Evolutionary conservation across 1,284 basidiomycete species (phyloP).

Genomic region (Cutaneotrichosporon daszewskae): DNA sequence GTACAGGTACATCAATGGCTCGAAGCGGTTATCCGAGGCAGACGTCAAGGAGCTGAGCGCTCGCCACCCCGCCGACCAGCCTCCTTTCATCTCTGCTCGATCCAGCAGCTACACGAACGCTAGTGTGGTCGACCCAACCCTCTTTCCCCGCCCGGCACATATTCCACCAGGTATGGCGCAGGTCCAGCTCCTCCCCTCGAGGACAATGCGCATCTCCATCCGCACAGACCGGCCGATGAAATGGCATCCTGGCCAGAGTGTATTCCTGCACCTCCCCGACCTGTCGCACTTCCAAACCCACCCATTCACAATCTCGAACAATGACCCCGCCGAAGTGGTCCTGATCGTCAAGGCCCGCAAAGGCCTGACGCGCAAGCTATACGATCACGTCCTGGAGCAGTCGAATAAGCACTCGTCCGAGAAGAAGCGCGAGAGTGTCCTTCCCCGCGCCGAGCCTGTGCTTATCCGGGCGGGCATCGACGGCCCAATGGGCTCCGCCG

Average conservation of each 20-base stretch:
- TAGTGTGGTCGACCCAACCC: neutral
- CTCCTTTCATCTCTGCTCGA: no score
- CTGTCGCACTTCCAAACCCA: conserved; percentile 66
- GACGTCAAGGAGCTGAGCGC: conserved; percentile 6
- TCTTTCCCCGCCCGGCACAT: neutral
- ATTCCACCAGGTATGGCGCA: conserved; percentile 57
- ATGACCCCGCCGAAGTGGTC: conserved; percentile 61
- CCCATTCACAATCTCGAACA: conserved; percentile 72
- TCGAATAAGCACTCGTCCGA: conserved; percentile 1
- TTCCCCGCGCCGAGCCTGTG: conserved; percentile 21
- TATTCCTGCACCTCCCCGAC: conserved; percentile 66
- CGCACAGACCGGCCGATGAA: conserved; percentile 58
- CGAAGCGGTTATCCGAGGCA: no score
- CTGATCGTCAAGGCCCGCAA: conserved; percentile 69
- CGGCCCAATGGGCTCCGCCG: conserved; percentile 70
- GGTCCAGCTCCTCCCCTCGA: conserved; percentile 69
- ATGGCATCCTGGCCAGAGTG: conserved; percentile 63
- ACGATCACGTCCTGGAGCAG: conserved; percentile 51
- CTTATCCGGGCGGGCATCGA: conserved; percentile 63
- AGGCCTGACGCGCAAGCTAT: conserved; percentile 69
- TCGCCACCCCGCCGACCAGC: no score
- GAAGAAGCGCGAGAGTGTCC: conserved; percentile 23
- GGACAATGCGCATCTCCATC: conserved; percentile 67
- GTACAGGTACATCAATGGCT: conserved; percentile 63
- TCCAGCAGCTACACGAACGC: neutral